phyloP scores from a whole-genome alignment of 2,329 filamentous ascomycete genomes.

The Fusarium humuli region DNA sequence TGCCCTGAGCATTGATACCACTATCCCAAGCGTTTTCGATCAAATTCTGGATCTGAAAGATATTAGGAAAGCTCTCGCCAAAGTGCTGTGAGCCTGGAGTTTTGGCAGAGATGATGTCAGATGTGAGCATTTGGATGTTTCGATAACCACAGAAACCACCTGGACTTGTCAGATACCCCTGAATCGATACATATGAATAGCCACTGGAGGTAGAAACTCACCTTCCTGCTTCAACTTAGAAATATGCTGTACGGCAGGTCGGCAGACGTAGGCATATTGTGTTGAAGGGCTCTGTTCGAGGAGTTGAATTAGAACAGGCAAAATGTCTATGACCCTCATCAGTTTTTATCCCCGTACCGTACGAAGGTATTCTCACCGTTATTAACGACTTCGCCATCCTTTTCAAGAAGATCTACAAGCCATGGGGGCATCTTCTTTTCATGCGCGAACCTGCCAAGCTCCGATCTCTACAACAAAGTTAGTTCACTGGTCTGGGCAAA shows the following conservation, averaged over 20 bases:
- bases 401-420: constrained; percentile 72
- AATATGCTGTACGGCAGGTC: constrained; percentile 79
- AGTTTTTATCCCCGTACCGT: constrained; percentile 14
- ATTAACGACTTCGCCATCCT: constrained; percentile 66
- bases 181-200: neutral
- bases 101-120: constrained; percentile 75
- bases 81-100: constrained; percentile 71
- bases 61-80: constrained; percentile 72
- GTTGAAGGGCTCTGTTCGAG: constrained; percentile 72
- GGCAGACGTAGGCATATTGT: constrained; percentile 81
- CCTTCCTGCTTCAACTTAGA: constrained; percentile 84
- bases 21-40: constrained; percentile 91
- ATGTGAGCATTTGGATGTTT: constrained; percentile 92
- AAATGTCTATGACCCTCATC: constrained; percentile 58
- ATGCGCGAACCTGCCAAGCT: constrained; percentile 78
- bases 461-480: constrained; percentile 59
- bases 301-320: constrained; percentile 72
- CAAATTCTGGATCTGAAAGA: constrained; percentile 84
- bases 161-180: constrained; percentile 43
- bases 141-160: constrained; percentile 95
- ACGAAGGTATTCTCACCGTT: constrained; percentile 55
- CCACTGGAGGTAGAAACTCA: constrained; percentile 41
- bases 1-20: constrained; percentile 80
- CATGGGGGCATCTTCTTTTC: constrained; percentile 80
- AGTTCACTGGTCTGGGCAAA: neutral